Conservation (phyloP, 257 asterid species). For the Nicotiana undulata region DNA sequence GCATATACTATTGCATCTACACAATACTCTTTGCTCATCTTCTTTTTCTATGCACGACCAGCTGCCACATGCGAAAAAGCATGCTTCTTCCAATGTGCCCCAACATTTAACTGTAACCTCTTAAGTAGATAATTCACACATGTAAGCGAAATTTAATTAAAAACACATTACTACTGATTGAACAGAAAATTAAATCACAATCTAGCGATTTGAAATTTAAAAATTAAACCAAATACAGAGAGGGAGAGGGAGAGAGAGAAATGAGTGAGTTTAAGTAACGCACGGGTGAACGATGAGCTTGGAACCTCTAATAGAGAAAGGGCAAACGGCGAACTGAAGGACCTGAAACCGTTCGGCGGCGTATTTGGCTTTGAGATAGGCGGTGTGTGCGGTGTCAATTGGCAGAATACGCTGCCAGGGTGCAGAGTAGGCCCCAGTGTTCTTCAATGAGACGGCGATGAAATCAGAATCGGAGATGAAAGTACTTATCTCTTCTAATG, state of each 20-base stretch:
- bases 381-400: conserved; percentile 61
- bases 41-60: neutral
- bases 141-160: too few species aligned
- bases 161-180: neutral
- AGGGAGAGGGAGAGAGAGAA: neutral
- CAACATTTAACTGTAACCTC: neutral
- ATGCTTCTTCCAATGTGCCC: neutral
- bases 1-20: neutral
- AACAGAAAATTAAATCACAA: neutral
- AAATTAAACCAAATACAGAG: neutral
- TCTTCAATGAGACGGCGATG: conserved; percentile 56
- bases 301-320: conserved; percentile 58
- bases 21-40: neutral
- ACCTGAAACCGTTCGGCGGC: conserved; percentile 74
- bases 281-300: conserved; percentile 75
- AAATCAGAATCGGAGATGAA: conserved; percentile 46
- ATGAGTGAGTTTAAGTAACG: conserved; percentile 12
- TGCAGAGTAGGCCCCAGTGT: conserved; percentile 71
- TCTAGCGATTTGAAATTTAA: neutral
- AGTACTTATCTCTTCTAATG: conserved; percentile 35
- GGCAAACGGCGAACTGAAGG: conserved; percentile 86
- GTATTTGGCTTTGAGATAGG: conserved; percentile 60
- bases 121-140: neutral
- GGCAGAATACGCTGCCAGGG: conserved; percentile 75
- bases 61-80: neutral